phyloP scores from a whole-genome alignment of 1,284 basidiomycete species.

The Puccinia triticina region DNA sequence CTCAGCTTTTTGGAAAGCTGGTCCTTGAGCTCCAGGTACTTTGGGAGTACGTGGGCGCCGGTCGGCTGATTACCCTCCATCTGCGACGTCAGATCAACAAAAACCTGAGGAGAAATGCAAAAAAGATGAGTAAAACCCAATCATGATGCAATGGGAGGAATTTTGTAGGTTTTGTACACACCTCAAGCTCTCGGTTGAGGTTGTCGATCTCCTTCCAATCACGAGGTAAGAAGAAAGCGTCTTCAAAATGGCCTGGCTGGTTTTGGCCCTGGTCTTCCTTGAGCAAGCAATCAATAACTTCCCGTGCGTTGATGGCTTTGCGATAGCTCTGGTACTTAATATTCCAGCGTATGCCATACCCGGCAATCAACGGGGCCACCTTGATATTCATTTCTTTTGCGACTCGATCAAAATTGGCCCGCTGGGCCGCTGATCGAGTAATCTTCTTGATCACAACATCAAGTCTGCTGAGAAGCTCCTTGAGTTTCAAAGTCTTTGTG shows the following conservation, averaged over 20 bases:
- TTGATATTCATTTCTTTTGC: no score
- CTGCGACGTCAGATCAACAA: no score
- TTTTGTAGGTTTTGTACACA: no score
- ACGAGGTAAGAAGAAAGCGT: not conserved
- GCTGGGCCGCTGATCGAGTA: not conserved
- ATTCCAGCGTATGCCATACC: conserved; percentile 1
- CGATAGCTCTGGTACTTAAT: not conserved
- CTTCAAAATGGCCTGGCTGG: not conserved
- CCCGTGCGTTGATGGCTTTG: not conserved
- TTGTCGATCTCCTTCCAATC: not conserved
- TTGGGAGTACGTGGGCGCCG: no score
- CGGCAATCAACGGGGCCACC: not conserved
- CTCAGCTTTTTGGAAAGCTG: no score
- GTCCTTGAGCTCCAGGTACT: no score
- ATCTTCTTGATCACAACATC: conserved; percentile 3
- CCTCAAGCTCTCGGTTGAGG: not conserved
- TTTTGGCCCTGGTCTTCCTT: not conserved
- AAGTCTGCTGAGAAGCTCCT: not conserved
- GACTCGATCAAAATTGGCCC: no score
- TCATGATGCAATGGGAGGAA: no score
- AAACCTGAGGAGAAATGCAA: no score
- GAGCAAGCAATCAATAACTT: not conserved
- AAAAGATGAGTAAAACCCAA: no score
- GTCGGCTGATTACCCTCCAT: no score
- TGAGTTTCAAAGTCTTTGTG: not conserved